Evolutionary conservation across 768 basidiomycete genomes (phyloP).

Genomic region (Agaricus blazei): DNA sequence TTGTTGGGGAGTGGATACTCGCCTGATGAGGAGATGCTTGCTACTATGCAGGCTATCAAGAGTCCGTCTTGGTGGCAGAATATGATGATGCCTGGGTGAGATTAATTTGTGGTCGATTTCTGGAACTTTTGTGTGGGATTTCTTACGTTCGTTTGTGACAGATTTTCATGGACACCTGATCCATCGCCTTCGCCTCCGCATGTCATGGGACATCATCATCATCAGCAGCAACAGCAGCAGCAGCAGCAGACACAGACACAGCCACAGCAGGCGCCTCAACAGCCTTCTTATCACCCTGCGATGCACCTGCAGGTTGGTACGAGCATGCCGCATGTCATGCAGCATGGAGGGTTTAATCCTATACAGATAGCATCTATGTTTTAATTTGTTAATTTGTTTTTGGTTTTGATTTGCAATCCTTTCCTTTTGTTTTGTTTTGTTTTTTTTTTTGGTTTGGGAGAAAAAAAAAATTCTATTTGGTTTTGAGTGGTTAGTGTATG

Average conservation of each 20-base stretch:
- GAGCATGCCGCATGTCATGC: slow-evolving; percentile 13
- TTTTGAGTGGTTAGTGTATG: neutral
- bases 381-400: neutral
- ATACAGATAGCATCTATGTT: slow-evolving; percentile 22
- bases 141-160: slow-evolving; percentile 5
- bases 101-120: neutral
- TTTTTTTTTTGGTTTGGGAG: too few relatives aligned
- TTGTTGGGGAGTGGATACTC: slow-evolving; percentile 26
- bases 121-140: neutral
- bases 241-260: too few relatives aligned
- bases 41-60: slow-evolving; percentile 68
- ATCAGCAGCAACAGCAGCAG: neutral
- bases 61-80: slow-evolving; percentile 71
- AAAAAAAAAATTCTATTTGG: too few relatives aligned
- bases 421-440: neutral
- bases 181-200: slow-evolving; percentile 27
- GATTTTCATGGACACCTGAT: slow-evolving; percentile 32
- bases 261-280: neutral
- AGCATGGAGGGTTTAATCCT: slow-evolving; percentile 19
- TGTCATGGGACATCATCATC: neutral
- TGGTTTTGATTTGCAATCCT: neutral
- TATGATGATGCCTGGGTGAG: slow-evolving; percentile 84
- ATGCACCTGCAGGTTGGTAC: slow-evolving; percentile 9
- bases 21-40: slow-evolving; percentile 56
- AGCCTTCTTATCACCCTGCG: slow-evolving; percentile 12